Evolutionary conservation across 2,329 filamentous ascomycete genomes (phyloP).

Genomic region (Fonsecaea pedrosoi): DNA sequence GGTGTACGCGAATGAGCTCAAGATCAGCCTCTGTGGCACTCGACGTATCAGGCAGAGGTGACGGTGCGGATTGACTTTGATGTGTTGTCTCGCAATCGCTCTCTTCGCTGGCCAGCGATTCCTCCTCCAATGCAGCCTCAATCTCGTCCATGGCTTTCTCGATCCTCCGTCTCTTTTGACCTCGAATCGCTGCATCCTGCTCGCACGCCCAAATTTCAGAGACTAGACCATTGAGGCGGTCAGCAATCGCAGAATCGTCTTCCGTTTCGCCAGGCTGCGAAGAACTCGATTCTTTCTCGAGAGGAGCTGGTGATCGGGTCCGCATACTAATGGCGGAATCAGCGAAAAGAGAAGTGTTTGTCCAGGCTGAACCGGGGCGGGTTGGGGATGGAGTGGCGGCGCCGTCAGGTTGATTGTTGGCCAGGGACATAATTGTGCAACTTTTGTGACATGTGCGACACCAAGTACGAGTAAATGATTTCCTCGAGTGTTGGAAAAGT

Average conservation of each 20-base stretch:
- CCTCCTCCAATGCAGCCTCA: conserved; percentile 31
- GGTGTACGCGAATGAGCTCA: conserved; percentile 25
- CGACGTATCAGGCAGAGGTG: not conserved
- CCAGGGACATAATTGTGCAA: conserved; percentile 15
- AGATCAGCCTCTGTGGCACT: conserved; percentile 20
- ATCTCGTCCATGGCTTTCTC: conserved; percentile 27
- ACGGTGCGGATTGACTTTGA: not conserved
- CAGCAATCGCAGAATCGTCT: conserved; percentile 19
- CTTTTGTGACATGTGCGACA: conserved; percentile 13
- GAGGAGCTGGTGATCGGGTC: conserved; percentile 28
- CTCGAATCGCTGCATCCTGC: conserved; percentile 32
- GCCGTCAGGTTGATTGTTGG: conserved; percentile 10
- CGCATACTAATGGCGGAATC: conserved; percentile 43
- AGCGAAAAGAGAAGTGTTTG: conserved; percentile 40
- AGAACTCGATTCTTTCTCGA: conserved; percentile 25
- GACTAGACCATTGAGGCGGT: conserved; percentile 34
- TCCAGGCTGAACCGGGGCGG: conserved; percentile 36
- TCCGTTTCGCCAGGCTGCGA: conserved; percentile 15
- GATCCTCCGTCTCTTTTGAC: conserved; percentile 25
- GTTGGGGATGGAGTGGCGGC: conserved; percentile 20
- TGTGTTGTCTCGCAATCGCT: conserved; percentile 19
- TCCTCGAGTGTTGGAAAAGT: not conserved
- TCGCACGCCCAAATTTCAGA: conserved; percentile 35
- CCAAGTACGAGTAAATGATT: not conserved
- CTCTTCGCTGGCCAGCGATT: not conserved